phyloP scores from a whole-genome alignment of 2,329 filamentous ascomycete species.

The Fusarium falciforme region DNA sequence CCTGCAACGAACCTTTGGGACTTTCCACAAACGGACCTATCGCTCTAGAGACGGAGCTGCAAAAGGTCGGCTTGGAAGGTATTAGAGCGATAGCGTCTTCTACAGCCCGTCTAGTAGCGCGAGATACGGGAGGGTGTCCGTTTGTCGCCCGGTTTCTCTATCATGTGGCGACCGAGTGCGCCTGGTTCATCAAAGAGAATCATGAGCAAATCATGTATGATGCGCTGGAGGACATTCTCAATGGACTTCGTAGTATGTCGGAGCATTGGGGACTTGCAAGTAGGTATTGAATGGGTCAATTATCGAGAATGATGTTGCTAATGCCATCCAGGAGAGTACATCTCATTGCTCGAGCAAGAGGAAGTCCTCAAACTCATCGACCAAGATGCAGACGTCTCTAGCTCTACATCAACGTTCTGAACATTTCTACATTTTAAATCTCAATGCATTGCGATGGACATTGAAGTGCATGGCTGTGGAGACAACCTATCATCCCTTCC shows the following conservation, averaged over 20 bases:
- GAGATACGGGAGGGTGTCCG: neutral
- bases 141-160: conserved; percentile 23
- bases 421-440: neutral
- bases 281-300: neutral
- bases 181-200: conserved; percentile 35
- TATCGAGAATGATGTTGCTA: neutral
- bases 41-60: conserved; percentile 31
- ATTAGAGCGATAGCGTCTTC: neutral
- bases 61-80: conserved; percentile 11
- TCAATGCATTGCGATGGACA: too few species aligned
- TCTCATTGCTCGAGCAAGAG: conserved; percentile 5
- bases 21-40: conserved; percentile 2
- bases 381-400: neutral
- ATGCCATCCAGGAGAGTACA: conserved; percentile 1
- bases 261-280: conserved; percentile 3
- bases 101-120: conserved; percentile 2
- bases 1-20: conserved; percentile 22
- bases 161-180: conserved; percentile 31
- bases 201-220: conserved; percentile 18
- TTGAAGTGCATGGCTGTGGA: neutral
- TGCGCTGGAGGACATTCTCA: conserved; percentile 12
- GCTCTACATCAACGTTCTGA: neutral
- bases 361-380: neutral
- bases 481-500: neutral
- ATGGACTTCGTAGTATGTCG: neutral